Base-by-base conservation (phyloP, 139 green algal species). In the Mesotaenium endlicherianum region DNA sequence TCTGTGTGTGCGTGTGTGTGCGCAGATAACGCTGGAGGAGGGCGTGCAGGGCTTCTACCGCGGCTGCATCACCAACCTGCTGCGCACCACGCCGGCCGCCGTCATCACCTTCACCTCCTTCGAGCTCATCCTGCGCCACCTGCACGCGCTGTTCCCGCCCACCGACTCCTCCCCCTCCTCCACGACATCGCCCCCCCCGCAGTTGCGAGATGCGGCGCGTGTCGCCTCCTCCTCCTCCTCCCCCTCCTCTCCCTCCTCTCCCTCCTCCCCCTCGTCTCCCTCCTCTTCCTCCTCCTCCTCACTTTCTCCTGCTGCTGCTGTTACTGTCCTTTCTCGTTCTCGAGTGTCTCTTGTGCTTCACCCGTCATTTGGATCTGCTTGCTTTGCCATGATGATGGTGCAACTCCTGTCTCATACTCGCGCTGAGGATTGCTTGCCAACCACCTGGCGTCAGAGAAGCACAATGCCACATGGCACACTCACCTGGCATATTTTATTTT, bases 51-150 rank as follows among this genome's bases (percentile, higher is more conserved):
- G 89, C 2, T 95, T 96, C 72, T 95, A 97, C 84, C 83, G 91
- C 3, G 95, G 95, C 30, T 97, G 92, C 69, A 80, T 78, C 2
- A 96, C 95, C 1, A 99, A 99, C 91, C 91, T 99, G 45, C 36
- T 98, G 64, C 89, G 96, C 14, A 99, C 96, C 14, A 98, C 95
- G 0, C 96, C 96, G 14, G 95, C 96, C 4, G 96, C 96, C 26
- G 96, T 97, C 5, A 92, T 98, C 38, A 99, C 96, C 5, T 98
- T 99, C 89, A 98, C 95, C 1, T 94, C 82, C 49, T 99, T 97
- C 82, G 96, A 99, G 90, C 83, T 99, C 3, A 95, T 99, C 2
- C 88, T 91, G 3, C 90, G 95, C 1, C 64, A 90, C 2, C 76
- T 98, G n/a, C 58, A 86, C n/a, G 43, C 17, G 26, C 2, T 44